These are phyloP conservation scores for Erucastrum elatum DNA, from an alignment of 345 rosid species.

Conservation along the genomic window DNA sequence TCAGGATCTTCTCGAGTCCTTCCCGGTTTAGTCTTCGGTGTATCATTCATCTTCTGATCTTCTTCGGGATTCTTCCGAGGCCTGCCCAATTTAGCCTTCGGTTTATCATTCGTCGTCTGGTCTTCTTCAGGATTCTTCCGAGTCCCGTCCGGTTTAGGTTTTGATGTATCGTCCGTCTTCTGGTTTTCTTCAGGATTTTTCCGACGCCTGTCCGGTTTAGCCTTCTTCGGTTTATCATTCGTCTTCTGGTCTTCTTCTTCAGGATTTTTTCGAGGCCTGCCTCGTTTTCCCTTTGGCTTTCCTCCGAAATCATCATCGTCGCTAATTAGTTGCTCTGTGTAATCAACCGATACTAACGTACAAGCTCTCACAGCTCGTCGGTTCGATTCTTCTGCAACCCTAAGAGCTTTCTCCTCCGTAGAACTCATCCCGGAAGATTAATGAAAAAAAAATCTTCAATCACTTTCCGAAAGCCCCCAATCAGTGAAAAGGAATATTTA, in stretches of 20 bases:
- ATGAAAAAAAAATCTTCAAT: not conserved
- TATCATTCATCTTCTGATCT: not conserved
- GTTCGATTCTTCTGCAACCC: not conserved
- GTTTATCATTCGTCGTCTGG: too few relatives aligned
- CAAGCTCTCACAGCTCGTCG: not conserved
- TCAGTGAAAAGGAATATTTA: not conserved
- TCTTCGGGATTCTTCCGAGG: not conserved
- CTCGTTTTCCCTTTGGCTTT: not conserved
- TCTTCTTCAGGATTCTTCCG: not conserved
- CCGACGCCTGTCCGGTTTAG: not conserved
- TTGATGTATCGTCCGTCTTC: too few relatives aligned
- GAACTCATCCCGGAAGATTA: conserved; percentile 6
- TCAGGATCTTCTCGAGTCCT: not conserved
- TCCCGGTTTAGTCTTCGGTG: too few relatives aligned
- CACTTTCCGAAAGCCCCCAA: not conserved
- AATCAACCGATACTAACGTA: not conserved
- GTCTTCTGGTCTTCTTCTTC: not conserved
- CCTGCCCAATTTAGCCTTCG: too few relatives aligned
- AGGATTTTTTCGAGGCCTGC: not conserved
- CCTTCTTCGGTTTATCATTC: too few relatives aligned
- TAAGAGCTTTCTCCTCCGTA: not conserved
- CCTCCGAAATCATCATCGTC: not conserved
- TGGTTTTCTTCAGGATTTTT: not conserved
- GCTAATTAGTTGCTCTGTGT: not conserved
- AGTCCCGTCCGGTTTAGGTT: too few relatives aligned